A percentile compares a stretch with the other conserved stretches of the same genome.
Conservation (phyloP, 2,329 filamentous ascomycete genomes). For the Polytolypa hystricis region DNA sequence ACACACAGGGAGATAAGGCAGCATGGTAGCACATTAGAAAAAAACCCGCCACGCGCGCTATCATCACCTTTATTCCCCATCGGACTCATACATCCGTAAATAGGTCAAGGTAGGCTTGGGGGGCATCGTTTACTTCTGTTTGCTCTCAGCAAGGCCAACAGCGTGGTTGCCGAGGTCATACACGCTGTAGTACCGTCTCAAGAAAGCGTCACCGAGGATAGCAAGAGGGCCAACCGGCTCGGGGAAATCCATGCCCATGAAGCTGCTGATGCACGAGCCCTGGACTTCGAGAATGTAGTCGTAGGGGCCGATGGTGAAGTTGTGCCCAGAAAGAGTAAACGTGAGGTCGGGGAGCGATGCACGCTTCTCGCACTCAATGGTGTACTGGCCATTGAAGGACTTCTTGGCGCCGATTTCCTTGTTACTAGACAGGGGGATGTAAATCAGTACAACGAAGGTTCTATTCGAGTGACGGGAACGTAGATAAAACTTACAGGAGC, state of each 20-base stretch:
- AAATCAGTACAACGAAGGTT: not conserved
- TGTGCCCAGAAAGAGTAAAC: conserved; percentile 80
- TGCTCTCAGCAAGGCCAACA: conserved; percentile 80
- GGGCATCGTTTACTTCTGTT: no score
- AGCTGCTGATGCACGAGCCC: conserved; percentile 91
- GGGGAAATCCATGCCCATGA: conserved; percentile 91
- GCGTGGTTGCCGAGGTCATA: conserved; percentile 86
- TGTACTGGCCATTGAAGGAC: conserved; percentile 94
- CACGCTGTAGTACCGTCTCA: conserved; percentile 63
- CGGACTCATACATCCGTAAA: not conserved
- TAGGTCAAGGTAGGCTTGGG: no score
- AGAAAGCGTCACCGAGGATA: conserved; percentile 66
- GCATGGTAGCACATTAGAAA: no score
- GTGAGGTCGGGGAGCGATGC: conserved; percentile 77
- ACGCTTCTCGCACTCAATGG: conserved; percentile 77
- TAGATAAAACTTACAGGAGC: conserved; percentile 51
- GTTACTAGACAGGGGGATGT: conserved; percentile 43
- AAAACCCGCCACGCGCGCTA: no score
- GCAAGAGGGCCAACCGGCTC: conserved; percentile 81
- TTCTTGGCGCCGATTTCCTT: conserved; percentile 97
- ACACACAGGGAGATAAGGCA: no score
- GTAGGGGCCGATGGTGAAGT: conserved; percentile 78
- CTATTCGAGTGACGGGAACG: not conserved
- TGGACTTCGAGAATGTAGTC: conserved; percentile 96
- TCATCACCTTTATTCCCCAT: not conserved